A percentile compares a stretch with the other conserved stretches of the same genome.
phyloP scores from a whole-genome alignment of 148 eudicot species.

The Fagopyrum homotropicum region DNA sequence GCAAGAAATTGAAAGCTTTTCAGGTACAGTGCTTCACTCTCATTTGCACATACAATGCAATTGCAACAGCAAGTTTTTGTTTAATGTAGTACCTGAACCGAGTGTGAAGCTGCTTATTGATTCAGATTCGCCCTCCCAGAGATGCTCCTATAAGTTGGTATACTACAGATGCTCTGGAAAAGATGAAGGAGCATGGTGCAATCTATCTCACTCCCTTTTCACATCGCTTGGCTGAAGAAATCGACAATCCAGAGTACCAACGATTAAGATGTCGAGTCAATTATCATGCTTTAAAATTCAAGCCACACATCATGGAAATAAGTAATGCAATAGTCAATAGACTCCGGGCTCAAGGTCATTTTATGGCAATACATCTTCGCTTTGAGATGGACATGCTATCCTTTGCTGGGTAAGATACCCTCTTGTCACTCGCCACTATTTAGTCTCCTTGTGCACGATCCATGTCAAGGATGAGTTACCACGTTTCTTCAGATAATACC shows the following conservation, averaged over 20 bases:
- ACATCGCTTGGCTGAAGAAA: slow-evolving; percentile 89
- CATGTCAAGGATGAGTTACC: background rate
- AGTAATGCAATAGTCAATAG: slow-evolving; percentile 64
- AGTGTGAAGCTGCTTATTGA: background rate
- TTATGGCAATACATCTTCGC: slow-evolving; percentile 97
- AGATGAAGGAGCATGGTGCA: slow-evolving; percentile 89
- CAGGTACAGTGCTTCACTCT: slow-evolving; percentile 37
- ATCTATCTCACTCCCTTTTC: slow-evolving; percentile 93
- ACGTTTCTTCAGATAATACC: background rate
- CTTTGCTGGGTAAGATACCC: slow-evolving; percentile 79
- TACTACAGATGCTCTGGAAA: slow-evolving; percentile 66
- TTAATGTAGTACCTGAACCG: slow-evolving; percentile 6
- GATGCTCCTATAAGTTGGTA: slow-evolving; percentile 95
- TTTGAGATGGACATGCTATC: slow-evolving; percentile 98
- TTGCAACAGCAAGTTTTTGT: background rate
- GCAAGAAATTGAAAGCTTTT: slow-evolving; percentile 73
- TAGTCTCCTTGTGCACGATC: background rate
- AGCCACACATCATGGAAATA: slow-evolving; percentile 79
- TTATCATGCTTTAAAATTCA: slow-evolving; percentile 86
- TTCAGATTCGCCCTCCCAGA: slow-evolving; percentile 64
- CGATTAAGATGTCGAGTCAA: slow-evolving; percentile 90
- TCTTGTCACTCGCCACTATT: background rate
- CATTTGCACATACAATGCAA: background rate
- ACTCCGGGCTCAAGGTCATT: slow-evolving; percentile 83
- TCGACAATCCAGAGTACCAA: slow-evolving; percentile 85